phyloP scores from a whole-genome alignment of 176 grass and related monocot species.

The Avena sativa region DNA sequence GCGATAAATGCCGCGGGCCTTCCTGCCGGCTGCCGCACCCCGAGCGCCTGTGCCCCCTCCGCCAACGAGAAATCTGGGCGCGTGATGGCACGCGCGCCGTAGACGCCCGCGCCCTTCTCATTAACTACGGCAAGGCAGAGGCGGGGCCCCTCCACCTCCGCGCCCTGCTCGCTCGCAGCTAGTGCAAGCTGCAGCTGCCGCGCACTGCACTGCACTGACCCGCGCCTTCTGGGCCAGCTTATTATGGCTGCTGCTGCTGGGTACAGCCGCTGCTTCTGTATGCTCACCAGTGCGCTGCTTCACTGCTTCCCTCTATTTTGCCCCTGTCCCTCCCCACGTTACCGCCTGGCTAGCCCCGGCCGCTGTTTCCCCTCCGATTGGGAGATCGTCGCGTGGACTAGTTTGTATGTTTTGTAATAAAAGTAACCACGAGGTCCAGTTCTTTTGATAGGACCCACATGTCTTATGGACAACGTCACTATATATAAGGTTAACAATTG shows the following conservation, averaged over 20 bases:
- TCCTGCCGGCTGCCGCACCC: too few relatives aligned
- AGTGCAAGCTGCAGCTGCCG: not conserved
- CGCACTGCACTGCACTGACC: conserved; percentile 13
- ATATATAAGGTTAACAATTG: too few relatives aligned
- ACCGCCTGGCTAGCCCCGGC: too few relatives aligned
- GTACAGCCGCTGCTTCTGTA: not conserved
- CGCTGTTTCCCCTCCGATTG: too few relatives aligned
- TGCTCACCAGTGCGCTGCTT: not conserved
- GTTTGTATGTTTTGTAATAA: too few relatives aligned
- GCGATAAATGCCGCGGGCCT: conserved; percentile 38
- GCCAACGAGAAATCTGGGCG: conserved; percentile 2
- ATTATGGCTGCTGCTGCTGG: conserved; percentile 9
- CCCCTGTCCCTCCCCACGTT: conserved; percentile 47
- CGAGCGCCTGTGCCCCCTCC: not conserved
- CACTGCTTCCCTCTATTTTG: conserved; percentile 53
- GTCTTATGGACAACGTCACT: too few relatives aligned
- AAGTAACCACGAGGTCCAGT: too few relatives aligned
- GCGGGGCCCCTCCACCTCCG: not conserved
- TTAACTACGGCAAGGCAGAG: conserved; percentile 7
- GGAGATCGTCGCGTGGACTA: not conserved
- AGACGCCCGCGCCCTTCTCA: not conserved
- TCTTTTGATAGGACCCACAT: too few relatives aligned
- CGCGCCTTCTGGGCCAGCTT: not conserved
- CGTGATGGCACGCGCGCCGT: not conserved
- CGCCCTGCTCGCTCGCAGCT: not conserved